A percentile compares a stretch with the other conserved stretches of the same genome.
These are phyloP conservation scores for Polytrichum formosum DNA, from an alignment of 225 moss, liverwort and hornwort species.

Conservation along the genomic window DNA sequence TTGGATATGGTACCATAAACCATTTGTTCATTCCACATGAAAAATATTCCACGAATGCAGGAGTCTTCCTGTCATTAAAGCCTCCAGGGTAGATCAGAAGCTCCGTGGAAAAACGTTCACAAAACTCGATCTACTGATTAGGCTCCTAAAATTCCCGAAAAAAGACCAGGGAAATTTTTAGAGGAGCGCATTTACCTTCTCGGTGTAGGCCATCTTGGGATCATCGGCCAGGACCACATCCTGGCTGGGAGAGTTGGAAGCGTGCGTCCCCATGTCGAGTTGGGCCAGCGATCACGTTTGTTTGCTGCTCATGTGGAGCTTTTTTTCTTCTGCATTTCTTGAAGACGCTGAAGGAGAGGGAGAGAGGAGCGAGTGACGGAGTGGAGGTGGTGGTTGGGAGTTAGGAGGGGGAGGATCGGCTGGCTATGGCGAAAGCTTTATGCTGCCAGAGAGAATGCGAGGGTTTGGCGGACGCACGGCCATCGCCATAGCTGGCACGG, in stretches of 20 bases:
- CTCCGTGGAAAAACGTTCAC: too few relatives aligned
- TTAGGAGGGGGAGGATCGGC: not conserved
- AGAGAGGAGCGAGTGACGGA: not conserved
- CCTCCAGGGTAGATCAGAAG: too few relatives aligned
- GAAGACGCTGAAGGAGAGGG: not conserved
- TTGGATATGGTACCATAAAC: too few relatives aligned
- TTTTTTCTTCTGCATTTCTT: conserved; percentile 3
- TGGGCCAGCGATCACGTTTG: not conserved
- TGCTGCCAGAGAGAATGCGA: not conserved
- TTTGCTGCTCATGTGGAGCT: not conserved
- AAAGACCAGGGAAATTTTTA: too few relatives aligned
- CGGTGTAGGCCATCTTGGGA: conserved; percentile 62
- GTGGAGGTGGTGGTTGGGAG: too few relatives aligned
- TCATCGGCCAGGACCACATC: conserved; percentile 41
- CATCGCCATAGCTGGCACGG: conserved; percentile 3
- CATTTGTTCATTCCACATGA: too few relatives aligned
- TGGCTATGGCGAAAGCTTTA: not conserved
- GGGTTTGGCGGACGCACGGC: not conserved
- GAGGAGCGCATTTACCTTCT: conserved; percentile 26
- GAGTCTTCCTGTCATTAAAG: too few relatives aligned
- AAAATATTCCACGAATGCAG: too few relatives aligned
- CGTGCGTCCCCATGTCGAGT: conserved; percentile 27
- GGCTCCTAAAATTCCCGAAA: too few relatives aligned
- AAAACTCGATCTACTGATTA: too few relatives aligned
- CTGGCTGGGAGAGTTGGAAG: conserved; percentile 7